phyloP scores from a whole-genome alignment of 257 asterid species.

The Marsdenia floribunda region DNA sequence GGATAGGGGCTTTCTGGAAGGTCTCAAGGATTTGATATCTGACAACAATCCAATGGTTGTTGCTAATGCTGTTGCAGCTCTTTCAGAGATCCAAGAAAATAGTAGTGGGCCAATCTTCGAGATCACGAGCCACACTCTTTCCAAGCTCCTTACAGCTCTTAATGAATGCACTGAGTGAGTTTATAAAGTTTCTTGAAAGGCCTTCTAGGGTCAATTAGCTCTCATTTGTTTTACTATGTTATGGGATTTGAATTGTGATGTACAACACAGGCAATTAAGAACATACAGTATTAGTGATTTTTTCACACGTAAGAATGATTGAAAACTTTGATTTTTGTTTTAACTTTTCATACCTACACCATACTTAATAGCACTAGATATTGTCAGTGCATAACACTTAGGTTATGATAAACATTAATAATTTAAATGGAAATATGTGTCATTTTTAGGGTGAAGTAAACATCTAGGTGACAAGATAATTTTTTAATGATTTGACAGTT shows the following conservation, averaged over 20 bases:
- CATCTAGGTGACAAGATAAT: constrained; percentile 2
- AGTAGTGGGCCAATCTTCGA: constrained; percentile 87
- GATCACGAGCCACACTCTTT: constrained; percentile 89
- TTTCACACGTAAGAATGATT: neutral
- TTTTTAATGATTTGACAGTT: neutral
- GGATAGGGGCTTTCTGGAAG: constrained; percentile 97
- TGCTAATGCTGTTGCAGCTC: constrained; percentile 99
- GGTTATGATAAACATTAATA: neutral
- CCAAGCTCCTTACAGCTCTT: constrained; percentile 97
- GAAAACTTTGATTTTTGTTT: neutral
- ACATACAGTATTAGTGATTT: neutral
- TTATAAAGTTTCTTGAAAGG: neutral
- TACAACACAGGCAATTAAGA: neutral
- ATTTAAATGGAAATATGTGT: neutral
- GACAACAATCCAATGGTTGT: constrained; percentile 99
- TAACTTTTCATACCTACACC: neutral
- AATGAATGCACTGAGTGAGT: constrained; percentile 99
- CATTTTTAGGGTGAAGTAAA: constrained; percentile 11
- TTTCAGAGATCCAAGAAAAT: constrained; percentile 95
- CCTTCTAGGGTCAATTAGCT: neutral
- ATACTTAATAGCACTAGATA: neutral
- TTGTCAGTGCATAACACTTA: constrained; percentile 1
- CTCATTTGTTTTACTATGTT: neutral
- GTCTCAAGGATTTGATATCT: constrained; percentile 95
- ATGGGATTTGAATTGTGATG: neutral